phyloP scores from a whole-genome alignment of 2,329 filamentous ascomycete species.

The Calonectria pauciramosa region DNA sequence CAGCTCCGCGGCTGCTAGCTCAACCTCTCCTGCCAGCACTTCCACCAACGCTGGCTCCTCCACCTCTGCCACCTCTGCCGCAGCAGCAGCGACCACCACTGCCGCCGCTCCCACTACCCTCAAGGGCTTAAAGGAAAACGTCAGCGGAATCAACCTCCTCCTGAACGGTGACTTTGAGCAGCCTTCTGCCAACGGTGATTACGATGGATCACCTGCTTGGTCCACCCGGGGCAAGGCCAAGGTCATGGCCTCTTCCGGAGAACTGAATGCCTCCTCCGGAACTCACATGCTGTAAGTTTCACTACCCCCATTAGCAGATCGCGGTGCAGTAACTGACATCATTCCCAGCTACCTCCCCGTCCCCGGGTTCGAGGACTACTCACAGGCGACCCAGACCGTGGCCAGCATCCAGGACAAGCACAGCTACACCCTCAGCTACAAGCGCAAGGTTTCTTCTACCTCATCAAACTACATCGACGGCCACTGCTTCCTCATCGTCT shows the following conservation, averaged over 20 bases:
- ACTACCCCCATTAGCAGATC: neutral
- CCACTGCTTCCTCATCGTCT: constrained; percentile 1
- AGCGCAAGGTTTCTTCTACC: neutral
- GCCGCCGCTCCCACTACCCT: neutral
- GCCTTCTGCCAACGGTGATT: neutral
- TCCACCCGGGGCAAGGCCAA: neutral
- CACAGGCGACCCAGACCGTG: neutral
- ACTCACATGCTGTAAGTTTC: neutral
- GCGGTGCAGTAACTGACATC: neutral
- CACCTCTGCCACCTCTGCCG: neutral
- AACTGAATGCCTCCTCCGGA: neutral
- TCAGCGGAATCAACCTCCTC: neutral
- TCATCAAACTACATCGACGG: neutral
- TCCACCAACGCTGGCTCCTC: neutral
- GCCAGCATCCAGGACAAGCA: constrained; percentile 7
- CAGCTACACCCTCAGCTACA: neutral
- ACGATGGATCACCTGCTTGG: neutral
- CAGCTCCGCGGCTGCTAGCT: neutral
- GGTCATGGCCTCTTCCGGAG: neutral
- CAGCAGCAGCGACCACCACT: neutral
- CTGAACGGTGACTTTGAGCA: neutral
- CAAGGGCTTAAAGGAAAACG: neutral
- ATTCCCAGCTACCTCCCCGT: neutral
- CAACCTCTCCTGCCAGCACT: neutral
- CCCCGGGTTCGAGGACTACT: neutral